Evolutionary conservation across 1,284 basidiomycete genomes (phyloP).

Genomic region (Papiliotrema flavescens): DNA sequence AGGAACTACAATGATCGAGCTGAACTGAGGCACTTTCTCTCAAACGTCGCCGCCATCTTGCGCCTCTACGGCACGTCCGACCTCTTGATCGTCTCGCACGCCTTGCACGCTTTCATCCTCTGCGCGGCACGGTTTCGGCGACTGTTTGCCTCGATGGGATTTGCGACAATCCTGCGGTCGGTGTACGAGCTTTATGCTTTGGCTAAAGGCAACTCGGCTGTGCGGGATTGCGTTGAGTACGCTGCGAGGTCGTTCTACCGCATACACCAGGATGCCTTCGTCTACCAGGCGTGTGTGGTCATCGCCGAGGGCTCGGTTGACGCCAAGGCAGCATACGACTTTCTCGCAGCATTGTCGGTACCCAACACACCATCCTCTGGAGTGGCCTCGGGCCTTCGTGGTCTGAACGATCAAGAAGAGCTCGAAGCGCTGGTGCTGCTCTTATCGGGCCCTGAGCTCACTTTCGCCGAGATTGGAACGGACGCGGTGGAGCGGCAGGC

Average conservation of each 20-base stretch:
- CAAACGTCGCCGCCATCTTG: constrained; percentile 66
- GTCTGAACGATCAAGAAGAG: constrained; percentile 64
- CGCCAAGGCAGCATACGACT: constrained; percentile 49
- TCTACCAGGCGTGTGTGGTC: constrained; percentile 67
- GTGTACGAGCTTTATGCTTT: constrained; percentile 62
- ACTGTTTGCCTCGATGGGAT: constrained; percentile 67
- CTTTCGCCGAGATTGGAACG: constrained; percentile 58
- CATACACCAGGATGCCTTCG: constrained; percentile 68
- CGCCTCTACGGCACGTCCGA: constrained; percentile 65
- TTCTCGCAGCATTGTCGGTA: constrained; percentile 26
- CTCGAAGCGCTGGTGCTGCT: constrained; percentile 65
- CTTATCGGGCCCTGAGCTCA: constrained; percentile 41
- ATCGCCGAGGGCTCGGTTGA: constrained; percentile 58
- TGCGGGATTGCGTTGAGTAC: constrained; percentile 68
- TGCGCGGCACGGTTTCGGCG: constrained; percentile 73
- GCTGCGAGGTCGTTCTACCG: constrained; percentile 68
- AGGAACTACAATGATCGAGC: constrained; percentile 69
- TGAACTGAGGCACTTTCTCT: constrained; percentile 64
- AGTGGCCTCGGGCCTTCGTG: constrained; percentile 61
- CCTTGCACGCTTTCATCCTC: constrained; percentile 64
- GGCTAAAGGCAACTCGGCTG: constrained; percentile 56
- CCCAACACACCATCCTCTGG: constrained; percentile 19
- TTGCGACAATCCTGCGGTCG: constrained; percentile 66
- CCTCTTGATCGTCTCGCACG: constrained; percentile 62
- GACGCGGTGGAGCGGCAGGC: constrained; percentile 59